A percentile compares a stretch with the other conserved stretches of the same genome.
Evolutionary conservation across 2,329 filamentous ascomycete genomes (phyloP).

Genomic region (Sphaerulina vaccinii): DNA sequence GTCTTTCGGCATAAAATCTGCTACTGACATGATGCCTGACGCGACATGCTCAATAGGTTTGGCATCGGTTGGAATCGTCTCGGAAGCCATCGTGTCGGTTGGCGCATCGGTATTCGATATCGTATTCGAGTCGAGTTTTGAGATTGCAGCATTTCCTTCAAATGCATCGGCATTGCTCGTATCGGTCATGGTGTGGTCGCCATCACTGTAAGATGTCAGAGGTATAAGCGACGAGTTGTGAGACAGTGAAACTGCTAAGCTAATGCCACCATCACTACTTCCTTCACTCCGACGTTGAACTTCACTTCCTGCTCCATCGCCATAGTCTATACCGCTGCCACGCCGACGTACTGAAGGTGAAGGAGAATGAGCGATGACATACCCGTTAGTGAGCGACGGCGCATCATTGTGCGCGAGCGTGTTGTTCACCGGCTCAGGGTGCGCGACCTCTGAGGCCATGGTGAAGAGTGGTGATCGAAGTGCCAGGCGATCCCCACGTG

Average conservation of each 20-base stretch:
- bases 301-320: neutral
- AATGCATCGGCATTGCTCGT: constrained; percentile 27
- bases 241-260: neutral
- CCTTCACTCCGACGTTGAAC: neutral
- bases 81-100: constrained; percentile 21
- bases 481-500: constrained; percentile 23
- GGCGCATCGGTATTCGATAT: constrained; percentile 20
- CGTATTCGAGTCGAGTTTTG: constrained; percentile 24
- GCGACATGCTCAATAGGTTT: constrained; percentile 44
- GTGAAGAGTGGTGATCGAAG: constrained; percentile 5
- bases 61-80: constrained; percentile 32
- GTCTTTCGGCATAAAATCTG: constrained; percentile 45
- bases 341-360: neutral
- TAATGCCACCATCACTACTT: neutral
- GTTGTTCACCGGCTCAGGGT: constrained; percentile 19
- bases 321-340: neutral
- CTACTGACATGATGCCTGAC: constrained; percentile 45
- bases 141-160: constrained; percentile 23
- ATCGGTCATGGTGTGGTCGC: constrained; percentile 8
- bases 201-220: constrained; percentile 7
- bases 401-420: constrained; percentile 17
- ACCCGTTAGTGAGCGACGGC: constrained; percentile 27
- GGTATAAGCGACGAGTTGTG: neutral
- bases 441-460: constrained; percentile 28
- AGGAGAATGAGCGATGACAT: constrained; percentile 13